Evolutionary conservation across 306 rosid genomes (phyloP), one percentile per base, ranked within the genome.

Genomic region (Senna siamea): DNA sequence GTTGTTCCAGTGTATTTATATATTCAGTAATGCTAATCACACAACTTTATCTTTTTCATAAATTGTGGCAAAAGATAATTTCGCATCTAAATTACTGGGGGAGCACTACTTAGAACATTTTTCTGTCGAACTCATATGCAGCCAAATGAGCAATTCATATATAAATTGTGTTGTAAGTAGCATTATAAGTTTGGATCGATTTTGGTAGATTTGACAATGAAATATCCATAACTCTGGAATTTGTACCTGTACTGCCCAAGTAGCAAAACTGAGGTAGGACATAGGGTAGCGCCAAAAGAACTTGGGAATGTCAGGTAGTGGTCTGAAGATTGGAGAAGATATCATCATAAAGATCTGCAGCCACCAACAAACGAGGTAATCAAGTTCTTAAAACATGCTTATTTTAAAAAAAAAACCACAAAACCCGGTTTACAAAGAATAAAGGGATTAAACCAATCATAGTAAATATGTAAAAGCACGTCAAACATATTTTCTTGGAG

Each of bases 301-400:
- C 82, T 72, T 67, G 54, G 85, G 85, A 59, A 81, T 40, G 26
- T 81, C 82, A 14, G 67, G 23, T 7, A 66, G 47, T 1, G 57
- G 81, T 48, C 82, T 74, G 54, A 44, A 72, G 54, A 81, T 72
- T 13, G 37, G 79, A 10, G 85, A 81, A 23, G 82, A 12, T 89
- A 87, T 83, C 89, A 89, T 89, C 79, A 89, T 79, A 53, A 89
- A 83, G 11, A 90, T 82, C 94, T 89, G 71, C 60, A 52, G 1
- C 19, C 40, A 66, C 48, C 69, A 71, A 41, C 73, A 59, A 30
- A 32, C 34, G 20, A 69, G 20, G 28, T 5, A 5, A 15, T 41
- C 43, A 40, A 23, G 41, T 32, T 56, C 11, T 23, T 2, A 13
- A 54, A 22, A 9, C 48, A 18, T 17, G 8, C 47, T 26, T 5